Base-by-base conservation (phyloP, 2,329 filamentous ascomycete genomes). In the Blumeriella jaapii region DNA sequence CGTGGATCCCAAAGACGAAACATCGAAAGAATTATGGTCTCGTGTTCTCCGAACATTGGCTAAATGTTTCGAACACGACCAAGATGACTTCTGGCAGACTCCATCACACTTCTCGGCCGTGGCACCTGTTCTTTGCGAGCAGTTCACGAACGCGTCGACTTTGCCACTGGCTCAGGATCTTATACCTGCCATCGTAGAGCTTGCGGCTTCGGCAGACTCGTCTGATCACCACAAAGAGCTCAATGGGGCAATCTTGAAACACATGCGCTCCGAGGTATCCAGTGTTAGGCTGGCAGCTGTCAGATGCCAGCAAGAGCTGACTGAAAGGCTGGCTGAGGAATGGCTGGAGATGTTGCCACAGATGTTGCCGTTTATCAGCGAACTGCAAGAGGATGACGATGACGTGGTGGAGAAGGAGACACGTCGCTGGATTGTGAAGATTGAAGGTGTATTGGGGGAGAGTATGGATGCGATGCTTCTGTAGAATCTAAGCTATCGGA, bases 321-420 rank as follows among this genome's bases (percentile, higher is more conserved):
- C 86, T 9, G 75, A 82, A 48, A 68, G 74, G 30, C 61, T 96
- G 16, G 87, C 87, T 40, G 87, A 96, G 57, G 91, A 98, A 55
- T 98, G 91, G 91, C 62, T 98, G 40, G 73, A 78, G 1, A 71
- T 93, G 64, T 59, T 96, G 55, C 85, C 89, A 0, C 91, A 98
- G 69, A 96, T 95, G 81, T 62, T 98, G 56, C 89, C 93, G 13
- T 84, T 89, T 46, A 94, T 99, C 50, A 93, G 84, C 53, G 91
- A 98, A 63, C 59, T 94, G 53, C 81, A 94, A 62, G 91, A 98
- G 55, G 91, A 98, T 56, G 91, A 96, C 48, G 87, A 96, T 54
- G 91, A 96, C 62, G 69, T 71, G 17, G 89, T 98, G 15, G 91
- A 98, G 64, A 68, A 76, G 54, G 87, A 94, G 64, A 89, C 86